Evolutionary conservation across 1,284 basidiomycete species (phyloP).

Genomic region (Marasmius sp.): DNA sequence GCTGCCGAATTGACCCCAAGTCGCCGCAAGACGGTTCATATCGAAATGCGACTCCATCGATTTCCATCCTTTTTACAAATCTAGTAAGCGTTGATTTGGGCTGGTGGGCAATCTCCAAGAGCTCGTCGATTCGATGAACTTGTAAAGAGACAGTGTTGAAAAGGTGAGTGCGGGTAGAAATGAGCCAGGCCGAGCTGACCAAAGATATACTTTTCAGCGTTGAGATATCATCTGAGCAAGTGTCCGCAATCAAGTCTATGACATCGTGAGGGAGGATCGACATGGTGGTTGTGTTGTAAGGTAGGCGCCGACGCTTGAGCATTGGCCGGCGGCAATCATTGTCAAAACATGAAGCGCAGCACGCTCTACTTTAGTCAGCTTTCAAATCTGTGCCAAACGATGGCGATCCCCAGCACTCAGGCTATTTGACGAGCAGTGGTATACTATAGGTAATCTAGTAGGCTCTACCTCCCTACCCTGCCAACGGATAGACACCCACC

Average conservation of each 20-base stretch:
- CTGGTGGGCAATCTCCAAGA: background rate
- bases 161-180: conserved; percentile 2
- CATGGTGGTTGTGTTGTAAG: background rate
- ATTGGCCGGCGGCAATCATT: background rate
- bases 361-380: background rate
- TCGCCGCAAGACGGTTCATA: background rate
- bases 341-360: background rate
- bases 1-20: background rate
- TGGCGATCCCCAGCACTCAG: too few species aligned
- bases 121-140: background rate
- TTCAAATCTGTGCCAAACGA: too few species aligned
- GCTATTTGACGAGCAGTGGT: too few species aligned
- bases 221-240: background rate
- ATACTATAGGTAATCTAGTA: too few species aligned
- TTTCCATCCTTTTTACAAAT: background rate
- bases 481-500: too few species aligned
- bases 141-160: background rate
- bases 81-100: conserved; percentile 1
- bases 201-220: conserved; percentile 2
- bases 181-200: conserved; percentile 5
- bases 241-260: conserved; percentile 1
- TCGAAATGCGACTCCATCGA: background rate
- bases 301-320: background rate
- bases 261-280: conserved; percentile 6
- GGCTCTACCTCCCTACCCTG: too few species aligned